Percentiles rank a stretch among this genome's conserved stretches.
Conservation (phyloP, 169 alveolate genomes). For the Eimeria praecox region DNA sequence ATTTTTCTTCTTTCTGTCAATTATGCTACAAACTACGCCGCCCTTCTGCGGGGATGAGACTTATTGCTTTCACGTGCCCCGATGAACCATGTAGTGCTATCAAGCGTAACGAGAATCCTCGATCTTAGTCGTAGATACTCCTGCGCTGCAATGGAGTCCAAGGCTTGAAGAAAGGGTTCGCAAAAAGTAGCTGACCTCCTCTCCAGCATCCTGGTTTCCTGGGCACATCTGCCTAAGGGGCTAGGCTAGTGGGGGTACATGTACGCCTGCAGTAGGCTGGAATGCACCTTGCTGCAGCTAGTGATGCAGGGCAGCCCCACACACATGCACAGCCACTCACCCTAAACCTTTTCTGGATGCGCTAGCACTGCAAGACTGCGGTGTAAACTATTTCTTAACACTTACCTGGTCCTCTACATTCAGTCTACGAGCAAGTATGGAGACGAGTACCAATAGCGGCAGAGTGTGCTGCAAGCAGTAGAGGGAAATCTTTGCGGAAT, state of each 20-base stretch:
- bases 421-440: too few relatives aligned
- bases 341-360: background rate
- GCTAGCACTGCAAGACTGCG: too few relatives aligned
- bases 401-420: too few relatives aligned
- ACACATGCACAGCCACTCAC: background rate
- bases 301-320: background rate
- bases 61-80: background rate
- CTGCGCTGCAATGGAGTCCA: background rate
- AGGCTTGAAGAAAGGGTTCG: background rate
- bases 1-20: too few relatives aligned
- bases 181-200: background rate
- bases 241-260: background rate
- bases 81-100: background rate
- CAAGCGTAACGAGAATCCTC: background rate
- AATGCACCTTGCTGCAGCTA: background rate
- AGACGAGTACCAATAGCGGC: too few relatives aligned
- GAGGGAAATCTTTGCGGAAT: too few relatives aligned
- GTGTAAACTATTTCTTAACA: too few relatives aligned
- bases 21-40: background rate
- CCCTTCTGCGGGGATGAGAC: too few relatives aligned
- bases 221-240: background rate
- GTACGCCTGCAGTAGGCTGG: background rate
- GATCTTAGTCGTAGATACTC: background rate
- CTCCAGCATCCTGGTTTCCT: background rate
- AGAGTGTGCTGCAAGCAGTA: too few relatives aligned